Evolutionary conservation across 2,329 filamentous ascomycete species (phyloP), one percentile per base, ranked within the genome.

Genomic region (Colletotrichum destructivum): DNA sequence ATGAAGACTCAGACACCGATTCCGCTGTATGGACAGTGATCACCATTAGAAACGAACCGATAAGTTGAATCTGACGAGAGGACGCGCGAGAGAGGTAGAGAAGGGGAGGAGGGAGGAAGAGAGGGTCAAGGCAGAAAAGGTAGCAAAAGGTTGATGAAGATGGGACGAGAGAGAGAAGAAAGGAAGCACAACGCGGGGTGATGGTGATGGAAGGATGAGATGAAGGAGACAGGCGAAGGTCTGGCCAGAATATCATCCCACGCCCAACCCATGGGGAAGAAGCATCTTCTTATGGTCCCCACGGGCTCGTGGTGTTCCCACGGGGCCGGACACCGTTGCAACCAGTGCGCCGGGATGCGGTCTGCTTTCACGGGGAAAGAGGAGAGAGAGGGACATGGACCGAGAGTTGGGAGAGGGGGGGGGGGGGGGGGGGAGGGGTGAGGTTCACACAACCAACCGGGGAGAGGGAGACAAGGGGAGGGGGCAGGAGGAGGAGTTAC

Each of bases 1-100:
- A 81, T 31, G 79, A 82, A 40, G 77, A 78, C 67, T 81, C 78
- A 13, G 81, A 81, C 61, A 80, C 75, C 44, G 79, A 78, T 75
- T 79, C 81, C 56, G 65, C 69, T 71, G 59, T 52, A 4, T 77
- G 76, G 16, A 74, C 72, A 46, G 72, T 73, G 68, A 76, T 76
- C 66, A 76, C 75, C 79, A 83, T 82, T 76, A 72, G 74, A 71
- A 63, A 21, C 23, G 56, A 52, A 59, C 66, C 51, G 60, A 64
- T 8, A 46, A 40, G 4, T 31, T n/a, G 38, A 8, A 40, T 46
- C 59, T 62, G 65, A 72, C 62, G 60, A 61, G 51, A 68, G 63
- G 49, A 55, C 60, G 61, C 4, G 54, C 11, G 62, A 54, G 35
- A 42, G 15, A 40, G 15, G 13, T 31, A 38, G 12, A 46, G 31